Evolutionary conservation across 768 basidiomycete genomes (phyloP), one percentile per base, ranked within the genome.

Genomic region (Kwoniella bestiolae): DNA sequence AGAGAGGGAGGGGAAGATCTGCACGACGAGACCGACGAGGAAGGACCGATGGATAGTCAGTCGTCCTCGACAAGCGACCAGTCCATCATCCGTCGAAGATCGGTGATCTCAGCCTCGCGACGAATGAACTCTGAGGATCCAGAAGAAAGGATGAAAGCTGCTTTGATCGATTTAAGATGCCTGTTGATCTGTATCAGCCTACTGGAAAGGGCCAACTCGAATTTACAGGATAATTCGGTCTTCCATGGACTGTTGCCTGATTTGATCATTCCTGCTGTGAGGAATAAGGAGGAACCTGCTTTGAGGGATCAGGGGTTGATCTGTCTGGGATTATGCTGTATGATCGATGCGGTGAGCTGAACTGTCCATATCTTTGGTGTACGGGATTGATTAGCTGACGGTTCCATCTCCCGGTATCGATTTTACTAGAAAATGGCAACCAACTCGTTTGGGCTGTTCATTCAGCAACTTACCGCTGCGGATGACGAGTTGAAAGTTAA

Each of bases 191-290:
- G 90, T 67, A 89, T 88, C 55, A 91, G 89, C 9, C 86, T 94
- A 86, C 84, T 95, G 5, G 91, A 94, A 82, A 86, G 91, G 7
- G 90, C 94, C 16, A 89, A 92, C 70, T 85, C 90, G 83, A 82
- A 80, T 23, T 69, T 85, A 9, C 79, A 88, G 68, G 88, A 90
- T 65, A 89, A 90, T 75, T 87, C 88, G 6, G 88, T 86, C 3
- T 80, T 90, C 63, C 86, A 88, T 65, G 90, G 91, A 28, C 80
- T 85, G 23, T 76, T 87, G 79, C 84, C 91, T 9, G 92, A 97
- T 71, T 83, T 99, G 18, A 92, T 97, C 74, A 87, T 96, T 32
- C 95, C 95, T 2, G 87, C 91, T 4, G 91, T 97, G 47, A 88
- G 89, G 75, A 87, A 91, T 57, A 94, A 94, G 81, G 76, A 80